A percentile compares a stretch with the other conserved stretches of the same genome.
phyloP scores from a whole-genome alignment of 1,139 yeast genomes.

The Nakaseomyces bracarensis region DNA sequence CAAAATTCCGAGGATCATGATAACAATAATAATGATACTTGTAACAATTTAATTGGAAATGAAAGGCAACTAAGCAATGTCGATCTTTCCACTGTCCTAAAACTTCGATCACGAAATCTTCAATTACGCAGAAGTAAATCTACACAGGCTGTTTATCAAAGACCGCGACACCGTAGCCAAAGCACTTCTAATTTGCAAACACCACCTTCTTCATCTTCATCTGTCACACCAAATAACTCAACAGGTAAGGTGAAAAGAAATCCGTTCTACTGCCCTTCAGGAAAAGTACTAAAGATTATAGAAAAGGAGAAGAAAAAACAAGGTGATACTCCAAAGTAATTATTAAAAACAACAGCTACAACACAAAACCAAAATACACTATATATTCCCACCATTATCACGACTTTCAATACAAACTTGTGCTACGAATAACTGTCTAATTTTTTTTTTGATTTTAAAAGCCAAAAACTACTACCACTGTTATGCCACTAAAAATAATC shows the following conservation, averaged over 20 bases:
- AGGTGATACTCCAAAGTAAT: background rate
- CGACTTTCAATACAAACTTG: too few species aligned
- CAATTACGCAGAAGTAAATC: conserved; percentile 1
- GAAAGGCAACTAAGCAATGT: background rate
- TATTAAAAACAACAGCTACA: background rate
- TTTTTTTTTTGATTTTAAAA: too few species aligned
- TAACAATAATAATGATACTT: background rate
- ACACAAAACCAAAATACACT: background rate
- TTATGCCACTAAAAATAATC: too few species aligned
- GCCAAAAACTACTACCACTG: too few species aligned
- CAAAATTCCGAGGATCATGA: background rate
- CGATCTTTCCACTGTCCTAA: conserved; percentile 2
- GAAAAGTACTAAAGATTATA: conserved; percentile 2
- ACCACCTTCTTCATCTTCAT: conserved; percentile 5
- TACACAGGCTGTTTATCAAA: background rate
- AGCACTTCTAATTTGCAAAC: conserved; percentile 3
- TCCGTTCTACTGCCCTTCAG: conserved; percentile 5
- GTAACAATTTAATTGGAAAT: background rate
- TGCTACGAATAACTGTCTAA: too few species aligned
- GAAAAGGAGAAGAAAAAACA: conserved; percentile 6
- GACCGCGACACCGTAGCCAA: conserved; percentile 2
- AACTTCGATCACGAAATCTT: conserved; percentile 4
- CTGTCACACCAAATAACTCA: background rate
- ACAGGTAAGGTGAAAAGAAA: conserved; percentile 2
- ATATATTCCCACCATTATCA: background rate